These are phyloP conservation scores for Cyclotella cryptica DNA, from an alignment of 108 stramenopile genomes.

Conservation along the genomic window DNA sequence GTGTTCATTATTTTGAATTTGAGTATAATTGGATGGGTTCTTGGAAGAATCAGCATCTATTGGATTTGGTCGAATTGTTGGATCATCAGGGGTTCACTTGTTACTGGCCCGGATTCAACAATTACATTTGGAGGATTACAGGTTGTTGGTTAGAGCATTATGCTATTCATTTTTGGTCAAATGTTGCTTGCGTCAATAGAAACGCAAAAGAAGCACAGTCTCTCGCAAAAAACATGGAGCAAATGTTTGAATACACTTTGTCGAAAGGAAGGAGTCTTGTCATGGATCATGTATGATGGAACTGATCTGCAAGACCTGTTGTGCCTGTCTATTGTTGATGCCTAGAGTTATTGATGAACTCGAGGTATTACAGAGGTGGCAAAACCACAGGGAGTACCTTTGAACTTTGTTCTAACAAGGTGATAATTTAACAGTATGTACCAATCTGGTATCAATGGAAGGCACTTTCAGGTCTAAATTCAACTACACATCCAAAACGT, in stretches of 20 bases:
- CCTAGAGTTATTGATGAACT: too few relatives aligned
- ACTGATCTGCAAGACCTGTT: too few relatives aligned
- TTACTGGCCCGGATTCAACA: constrained; percentile 39
- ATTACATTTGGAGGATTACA: constrained; percentile 36
- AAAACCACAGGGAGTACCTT: too few relatives aligned
- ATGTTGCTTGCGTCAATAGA: constrained; percentile 75
- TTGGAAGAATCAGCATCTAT: constrained; percentile 33
- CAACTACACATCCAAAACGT: too few relatives aligned
- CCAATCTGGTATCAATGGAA: too few relatives aligned
- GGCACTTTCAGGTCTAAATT: too few relatives aligned
- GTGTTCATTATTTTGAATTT: constrained; percentile 44
- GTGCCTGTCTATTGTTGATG: too few relatives aligned
- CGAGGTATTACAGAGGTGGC: too few relatives aligned
- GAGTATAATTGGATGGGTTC: constrained; percentile 53
- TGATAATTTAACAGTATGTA: too few relatives aligned
- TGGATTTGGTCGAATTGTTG: constrained; percentile 5
- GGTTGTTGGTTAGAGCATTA: constrained; percentile 39
- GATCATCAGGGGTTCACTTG: constrained; percentile 32
- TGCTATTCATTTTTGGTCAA: constrained; percentile 64
- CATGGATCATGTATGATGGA: constrained; percentile 1
- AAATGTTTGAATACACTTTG: constrained; percentile 52
- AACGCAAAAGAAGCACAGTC: constrained; percentile 23
- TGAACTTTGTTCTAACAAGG: too few relatives aligned
- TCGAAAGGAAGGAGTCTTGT: constrained; percentile 2
- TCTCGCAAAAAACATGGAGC: constrained; percentile 63